Base-by-base conservation (phyloP, 306 rosid genomes). In the Malus sylvestris region DNA sequence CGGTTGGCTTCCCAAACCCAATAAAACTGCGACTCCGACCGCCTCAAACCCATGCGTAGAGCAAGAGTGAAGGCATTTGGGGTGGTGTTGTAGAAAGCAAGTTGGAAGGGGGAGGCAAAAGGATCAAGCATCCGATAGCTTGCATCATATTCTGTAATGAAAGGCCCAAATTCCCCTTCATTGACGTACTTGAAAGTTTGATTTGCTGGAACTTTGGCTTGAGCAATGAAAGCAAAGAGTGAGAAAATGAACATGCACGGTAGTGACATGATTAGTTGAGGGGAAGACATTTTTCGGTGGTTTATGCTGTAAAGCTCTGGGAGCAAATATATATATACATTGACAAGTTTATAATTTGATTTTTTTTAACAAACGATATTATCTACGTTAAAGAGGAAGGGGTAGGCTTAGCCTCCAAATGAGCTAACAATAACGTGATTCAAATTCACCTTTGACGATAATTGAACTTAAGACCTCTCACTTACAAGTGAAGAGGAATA, bases 1-100 rank as follows among this genome's bases (percentile, higher is more conserved):
- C 93, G 79, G 3, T 92, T 92, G 40, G 96, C 96, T 59, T 90
- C 96, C 96, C 97, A 92, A 0, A 88, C 97, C 96, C 97, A 92
- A 0, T 87, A 82, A 10, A 72, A 82, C 0, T 81, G 67, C 2
- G 87, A 82, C 55, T 93, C 97, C 0, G 92, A 83, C 5, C 88
- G 89, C 4, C 27, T 66, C 14, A 80, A 81, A 0, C 87, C 93
- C 81, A 90, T 83, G 0, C 96, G 91, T 1, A 87, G 80, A 4
- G 97, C 92, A 4, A 93, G 88, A 12, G 92, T 89, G 88, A 38
- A 90, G 49, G 89, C 85, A 22, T 91, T 85, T 4, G 93, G 91
- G 5, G 94, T 93, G 8, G 89, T 90, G 77, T 92, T 90, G 84
- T 90, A 90, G 81, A 92, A 92, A n/a, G 78, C 77, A 16, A 92